Percentiles rank a stretch among this genome's conserved stretches.
These are phyloP conservation scores for Gleditsia sinensis DNA, from an alignment of 306 rosid genomes.

Conservation along the genomic window DNA sequence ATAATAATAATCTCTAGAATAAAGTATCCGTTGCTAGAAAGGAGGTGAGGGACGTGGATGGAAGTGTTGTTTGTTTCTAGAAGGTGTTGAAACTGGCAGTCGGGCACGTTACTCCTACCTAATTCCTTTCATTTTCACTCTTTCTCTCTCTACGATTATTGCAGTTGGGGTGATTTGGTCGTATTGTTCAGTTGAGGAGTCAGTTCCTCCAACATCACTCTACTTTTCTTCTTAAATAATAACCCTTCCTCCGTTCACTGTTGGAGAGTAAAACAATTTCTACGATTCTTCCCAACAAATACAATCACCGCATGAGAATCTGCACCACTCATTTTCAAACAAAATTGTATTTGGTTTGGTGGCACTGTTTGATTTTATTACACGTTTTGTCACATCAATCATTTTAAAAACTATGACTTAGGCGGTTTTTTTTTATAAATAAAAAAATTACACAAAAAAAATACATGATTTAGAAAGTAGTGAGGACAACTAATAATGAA, in stretches of 20 bases:
- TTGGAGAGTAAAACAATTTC: not conserved
- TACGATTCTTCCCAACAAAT: not conserved
- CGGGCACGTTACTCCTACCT: constrained; percentile 24
- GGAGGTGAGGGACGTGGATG: not conserved
- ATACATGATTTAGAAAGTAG: too few relatives aligned
- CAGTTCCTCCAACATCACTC: not conserved
- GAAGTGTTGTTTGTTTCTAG: not conserved
- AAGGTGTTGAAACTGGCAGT: constrained; percentile 12
- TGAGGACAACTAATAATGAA: too few relatives aligned
- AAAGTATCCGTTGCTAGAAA: not conserved
- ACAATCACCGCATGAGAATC: not conserved
- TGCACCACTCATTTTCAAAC: not conserved
- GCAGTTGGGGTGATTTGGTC: not conserved
- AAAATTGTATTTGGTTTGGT: not conserved
- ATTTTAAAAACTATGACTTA: too few relatives aligned
- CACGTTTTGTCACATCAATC: not conserved
- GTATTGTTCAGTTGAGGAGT: not conserved
- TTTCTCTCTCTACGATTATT: constrained; percentile 19
- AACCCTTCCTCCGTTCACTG: not conserved
- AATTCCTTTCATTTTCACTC: constrained; percentile 15
- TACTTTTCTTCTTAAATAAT: not conserved
- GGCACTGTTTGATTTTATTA: not conserved
- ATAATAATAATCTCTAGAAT: not conserved
- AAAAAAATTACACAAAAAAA: too few relatives aligned
- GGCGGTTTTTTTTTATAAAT: too few relatives aligned